Evolutionary conservation across 2,329 filamentous ascomycete species (phyloP), one percentile per base, ranked within the genome.

Genomic region (Westerdykella aurantiaca): DNA sequence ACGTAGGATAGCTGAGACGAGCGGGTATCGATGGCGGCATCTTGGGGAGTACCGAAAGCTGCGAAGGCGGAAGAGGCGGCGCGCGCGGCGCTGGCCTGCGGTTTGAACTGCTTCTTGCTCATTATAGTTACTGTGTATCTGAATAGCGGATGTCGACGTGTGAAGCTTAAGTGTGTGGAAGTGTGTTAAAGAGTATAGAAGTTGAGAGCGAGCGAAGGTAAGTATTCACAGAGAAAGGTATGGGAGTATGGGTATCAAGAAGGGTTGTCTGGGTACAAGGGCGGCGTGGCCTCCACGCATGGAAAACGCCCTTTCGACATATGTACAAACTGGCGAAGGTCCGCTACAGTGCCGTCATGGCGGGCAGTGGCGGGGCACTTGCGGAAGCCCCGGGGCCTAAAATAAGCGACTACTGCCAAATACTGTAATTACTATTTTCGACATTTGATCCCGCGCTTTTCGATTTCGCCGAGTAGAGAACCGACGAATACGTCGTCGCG

Each of bases 1-100:
- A 97, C 80, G 70, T 95, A 96, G 37, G 90, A 95, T 33, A 98
- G 76, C 37, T 72, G 72, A n/a, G 81, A 83, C 2, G 77, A 70
- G 22, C 73, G 70, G 42, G 66, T 63, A 39, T 72, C 70, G 43
- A 74, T 72, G 10, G 67, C 64, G n/a, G 63, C 56, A 29, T 29
- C 9, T 25, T 60, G 56, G 21, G 61, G 48, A 60, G 76, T 73
- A 25, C 66, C 69, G 44, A 67, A 59, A 14, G 52, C 52, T 34
- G 72, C 68, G 48, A 72, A 70, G 29, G 50, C 56, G 14, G 56
- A 43, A 17, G 72, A 70, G 52, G 74, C 74, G 53, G 77, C 79
- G 39, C 80, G 76, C 57, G 77, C 80, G 63, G 79, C 82, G 61
- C 79, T 83, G 50, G 80, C 80, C 57, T 82, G 78, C 17, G 76